phyloP scores from a whole-genome alignment of 192 early-diverging fungal species.

The Coemansia sp. region DNA sequence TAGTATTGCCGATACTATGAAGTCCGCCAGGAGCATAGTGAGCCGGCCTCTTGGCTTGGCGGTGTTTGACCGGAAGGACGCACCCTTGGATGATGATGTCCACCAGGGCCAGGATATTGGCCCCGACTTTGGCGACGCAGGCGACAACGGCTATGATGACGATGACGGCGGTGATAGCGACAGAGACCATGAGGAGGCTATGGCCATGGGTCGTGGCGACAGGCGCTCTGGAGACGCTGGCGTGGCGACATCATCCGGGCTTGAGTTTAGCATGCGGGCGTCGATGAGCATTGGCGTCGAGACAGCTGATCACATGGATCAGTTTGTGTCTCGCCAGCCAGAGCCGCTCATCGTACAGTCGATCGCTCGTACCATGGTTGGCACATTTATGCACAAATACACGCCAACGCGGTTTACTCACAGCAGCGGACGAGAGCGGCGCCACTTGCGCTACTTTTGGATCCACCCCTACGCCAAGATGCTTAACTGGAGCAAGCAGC shows the following conservation, averaged over 20 bases:
- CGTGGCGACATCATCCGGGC: not conserved
- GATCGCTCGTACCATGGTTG: constrained; percentile 79
- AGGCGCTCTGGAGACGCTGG: not conserved
- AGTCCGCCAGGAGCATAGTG: not conserved
- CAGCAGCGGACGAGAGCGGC: constrained; percentile 57
- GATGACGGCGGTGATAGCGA: constrained; percentile 2
- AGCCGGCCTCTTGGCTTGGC: constrained; percentile 2
- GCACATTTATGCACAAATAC: constrained; percentile 71
- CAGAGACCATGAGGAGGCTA: not conserved
- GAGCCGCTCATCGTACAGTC: constrained; percentile 67
- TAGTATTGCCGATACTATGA: constrained; percentile 4
- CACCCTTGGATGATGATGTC: not conserved
- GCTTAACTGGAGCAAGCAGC: constrained; percentile 70
- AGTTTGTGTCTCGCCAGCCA: constrained; percentile 31
- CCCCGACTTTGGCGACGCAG: constrained; percentile 6
- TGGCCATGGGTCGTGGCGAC: not conserved
- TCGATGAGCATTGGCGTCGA: constrained; percentile 32
- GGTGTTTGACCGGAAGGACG: constrained; percentile 10
- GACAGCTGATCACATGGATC: constrained; percentile 19
- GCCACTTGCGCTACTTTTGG: constrained; percentile 76
- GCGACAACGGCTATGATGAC: not conserved
- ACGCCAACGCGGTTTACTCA: constrained; percentile 56
- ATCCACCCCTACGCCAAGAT: constrained; percentile 78
- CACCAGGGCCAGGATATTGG: constrained; percentile 18
- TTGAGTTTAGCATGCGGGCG: constrained; percentile 10